Evolutionary conservation across 73 alveolate species (phyloP).

Genomic region (Paramecium sexaurelia): DNA sequence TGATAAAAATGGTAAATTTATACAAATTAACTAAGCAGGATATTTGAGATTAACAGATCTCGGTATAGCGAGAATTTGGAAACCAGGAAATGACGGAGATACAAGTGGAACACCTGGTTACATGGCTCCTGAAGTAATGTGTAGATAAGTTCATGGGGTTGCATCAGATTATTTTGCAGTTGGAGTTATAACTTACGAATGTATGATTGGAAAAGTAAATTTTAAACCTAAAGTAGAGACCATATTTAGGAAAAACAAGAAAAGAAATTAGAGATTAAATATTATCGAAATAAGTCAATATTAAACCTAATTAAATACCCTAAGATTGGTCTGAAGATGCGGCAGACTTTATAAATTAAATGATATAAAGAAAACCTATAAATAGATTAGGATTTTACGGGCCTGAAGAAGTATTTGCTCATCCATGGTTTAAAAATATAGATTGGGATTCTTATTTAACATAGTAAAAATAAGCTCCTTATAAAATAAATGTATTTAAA

Average conservation of each 20-base stretch:
- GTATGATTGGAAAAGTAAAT: constrained; percentile 74
- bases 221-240: constrained; percentile 74
- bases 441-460: constrained; percentile 83
- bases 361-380: constrained; percentile 86
- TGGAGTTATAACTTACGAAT: constrained; percentile 92
- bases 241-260: constrained; percentile 90
- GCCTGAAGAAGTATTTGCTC: constrained; percentile 85
- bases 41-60: constrained; percentile 90
- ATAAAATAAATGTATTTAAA: background rate
- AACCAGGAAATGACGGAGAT: constrained; percentile 86
- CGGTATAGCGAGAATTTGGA: constrained; percentile 90
- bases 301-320: constrained; percentile 87
- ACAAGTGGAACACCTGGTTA: constrained; percentile 94
- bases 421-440: constrained; percentile 88
- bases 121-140: constrained; percentile 94
- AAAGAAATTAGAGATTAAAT: constrained; percentile 86
- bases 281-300: constrained; percentile 73
- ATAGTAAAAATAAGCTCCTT: constrained; percentile 50
- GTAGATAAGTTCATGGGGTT: constrained; percentile 81
- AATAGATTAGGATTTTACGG: constrained; percentile 94
- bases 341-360: constrained; percentile 94
- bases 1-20: constrained; percentile 71
- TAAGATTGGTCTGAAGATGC: constrained; percentile 95
- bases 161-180: constrained; percentile 92
- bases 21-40: constrained; percentile 20